Conservation (phyloP, 148 eudicot species). For the Heliamphora exappendiculata region DNA sequence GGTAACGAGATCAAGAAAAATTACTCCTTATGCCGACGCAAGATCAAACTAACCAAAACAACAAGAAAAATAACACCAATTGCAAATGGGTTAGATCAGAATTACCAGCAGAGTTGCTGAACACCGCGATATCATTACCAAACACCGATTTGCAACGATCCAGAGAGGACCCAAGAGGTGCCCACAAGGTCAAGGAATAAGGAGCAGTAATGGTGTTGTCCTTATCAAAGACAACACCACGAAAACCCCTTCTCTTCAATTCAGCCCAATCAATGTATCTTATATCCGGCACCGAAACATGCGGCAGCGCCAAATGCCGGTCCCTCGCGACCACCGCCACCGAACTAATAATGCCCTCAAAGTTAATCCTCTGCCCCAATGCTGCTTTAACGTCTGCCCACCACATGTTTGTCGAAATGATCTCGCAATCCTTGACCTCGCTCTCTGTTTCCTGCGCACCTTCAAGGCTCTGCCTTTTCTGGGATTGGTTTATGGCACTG, state of each 20-base stretch:
- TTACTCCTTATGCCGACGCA: not conserved
- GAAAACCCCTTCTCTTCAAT: constrained; percentile 57
- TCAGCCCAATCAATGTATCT: constrained; percentile 69
- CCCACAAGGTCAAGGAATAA: constrained; percentile 51
- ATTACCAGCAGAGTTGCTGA: constrained; percentile 86
- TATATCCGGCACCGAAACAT: constrained; percentile 52
- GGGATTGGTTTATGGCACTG: not conserved
- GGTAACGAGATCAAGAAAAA: constrained; percentile 10
- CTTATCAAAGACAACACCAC: constrained; percentile 87
- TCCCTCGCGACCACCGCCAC: constrained; percentile 33
- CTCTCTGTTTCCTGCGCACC: not conserved
- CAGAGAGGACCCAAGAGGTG: constrained; percentile 38
- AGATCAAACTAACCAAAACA: constrained; percentile 7
- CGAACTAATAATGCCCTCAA: constrained; percentile 51
- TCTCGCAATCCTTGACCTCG: not conserved
- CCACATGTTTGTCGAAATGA: constrained; percentile 55
- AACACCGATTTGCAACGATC: constrained; percentile 60
- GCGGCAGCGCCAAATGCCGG: constrained; percentile 53
- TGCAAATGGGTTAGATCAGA: not conserved
- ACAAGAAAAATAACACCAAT: not conserved
- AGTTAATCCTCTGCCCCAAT: constrained; percentile 69
- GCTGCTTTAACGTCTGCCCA: constrained; percentile 63
- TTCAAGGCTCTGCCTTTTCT: constrained; percentile 2
- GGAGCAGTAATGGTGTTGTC: constrained; percentile 83
- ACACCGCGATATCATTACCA: constrained; percentile 71